Evolutionary conservation across 2,329 filamentous ascomycete genomes (phyloP).

Genomic region (Juglanconis oblonga): DNA sequence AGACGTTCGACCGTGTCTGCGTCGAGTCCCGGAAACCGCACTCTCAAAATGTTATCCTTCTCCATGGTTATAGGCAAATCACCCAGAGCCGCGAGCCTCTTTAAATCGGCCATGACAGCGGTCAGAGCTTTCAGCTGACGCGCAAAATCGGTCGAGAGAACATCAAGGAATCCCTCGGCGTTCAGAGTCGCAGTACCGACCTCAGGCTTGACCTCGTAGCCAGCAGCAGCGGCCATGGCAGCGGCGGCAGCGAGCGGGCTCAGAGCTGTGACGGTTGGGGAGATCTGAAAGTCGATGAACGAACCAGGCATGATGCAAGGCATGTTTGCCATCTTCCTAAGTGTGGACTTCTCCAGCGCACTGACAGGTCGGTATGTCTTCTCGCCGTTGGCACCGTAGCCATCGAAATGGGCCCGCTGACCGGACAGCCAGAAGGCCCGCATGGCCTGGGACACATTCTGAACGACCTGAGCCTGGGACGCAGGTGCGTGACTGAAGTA

Average conservation of each 20-base stretch:
- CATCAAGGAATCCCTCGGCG: constrained; percentile 78
- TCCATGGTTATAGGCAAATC: constrained; percentile 80
- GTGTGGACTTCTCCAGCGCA: constrained; percentile 68
- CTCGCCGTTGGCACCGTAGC: constrained; percentile 68
- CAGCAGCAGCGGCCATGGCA: constrained; percentile 46
- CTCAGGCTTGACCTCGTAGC: constrained; percentile 37
- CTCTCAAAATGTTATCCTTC: constrained; percentile 63
- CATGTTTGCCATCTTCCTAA: constrained; percentile 61
- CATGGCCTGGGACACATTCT: constrained; percentile 92
- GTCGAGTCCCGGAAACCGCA: constrained; percentile 91
- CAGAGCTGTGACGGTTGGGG: constrained; percentile 85
- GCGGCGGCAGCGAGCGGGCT: constrained; percentile 63
- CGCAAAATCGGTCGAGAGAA: constrained; percentile 84
- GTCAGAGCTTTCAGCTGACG: constrained; percentile 81
- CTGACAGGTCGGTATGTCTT: constrained; percentile 78
- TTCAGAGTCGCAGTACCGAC: constrained; percentile 63
- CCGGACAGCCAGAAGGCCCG: constrained; percentile 91
- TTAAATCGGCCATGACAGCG: constrained; percentile 75
- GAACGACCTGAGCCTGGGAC: constrained; percentile 82
- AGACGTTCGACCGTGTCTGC: constrained; percentile 75
- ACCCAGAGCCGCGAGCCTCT: constrained; percentile 71
- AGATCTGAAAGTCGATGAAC: constrained; percentile 83
- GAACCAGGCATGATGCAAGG: constrained; percentile 65
- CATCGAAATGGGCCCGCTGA: constrained; percentile 83
- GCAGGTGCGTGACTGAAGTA: constrained; percentile 90